Evolutionary conservation across 176 grass and related monocot species (phyloP), one percentile per base, ranked within the genome.

Genomic region (Aegilops longissima): DNA sequence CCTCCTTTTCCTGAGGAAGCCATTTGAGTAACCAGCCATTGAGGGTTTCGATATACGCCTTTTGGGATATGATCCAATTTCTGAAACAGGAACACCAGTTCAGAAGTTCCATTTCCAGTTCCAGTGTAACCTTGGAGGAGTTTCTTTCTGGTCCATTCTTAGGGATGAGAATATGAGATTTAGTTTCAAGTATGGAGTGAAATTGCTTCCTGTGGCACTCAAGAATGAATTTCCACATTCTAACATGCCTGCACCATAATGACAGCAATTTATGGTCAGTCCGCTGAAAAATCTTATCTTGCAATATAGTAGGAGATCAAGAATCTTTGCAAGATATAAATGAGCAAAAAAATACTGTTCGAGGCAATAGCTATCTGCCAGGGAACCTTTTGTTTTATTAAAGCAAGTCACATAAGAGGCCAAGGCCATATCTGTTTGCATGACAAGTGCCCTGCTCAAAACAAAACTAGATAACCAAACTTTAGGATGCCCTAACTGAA

Each of bases 61-160:
- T 92, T 79, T 98, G 95, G 17, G 89, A 89, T 6, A 52, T 23
- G 78, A 98, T 87, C 93, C 93, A 98, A 33, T 95, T 89, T 40
- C 87, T 90, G 83, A 98, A 98, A 90, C 93, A 92, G 61, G 88
- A 90, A 82, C 89, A 85, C 93, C 91, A 98, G 80, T 98, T 98
- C 84, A 95, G 73, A 67, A 98, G 95, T 52, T 95, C 95, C 68
- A 81, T 74, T 70, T 98, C 93, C 70, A 98, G 91, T 86, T 93
- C 89, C 25, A 90, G 38, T 21, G 87, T 92, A 49, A 88, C 87
- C 73, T 92, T 90, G 35, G 93, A 84, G 33, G 87, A 80, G 77
- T 70, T 90, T 36, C 14, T 77, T 91, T 87, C 81, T 47, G 80
- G 79, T 61, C 90, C 89, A 84, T 81, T 92, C 76, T 92, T 93